A percentile compares a stretch with the other conserved stretches of the same genome.
Conservation (phyloP, 1,284 basidiomycete species). For the Chalciporus sp. region DNA sequence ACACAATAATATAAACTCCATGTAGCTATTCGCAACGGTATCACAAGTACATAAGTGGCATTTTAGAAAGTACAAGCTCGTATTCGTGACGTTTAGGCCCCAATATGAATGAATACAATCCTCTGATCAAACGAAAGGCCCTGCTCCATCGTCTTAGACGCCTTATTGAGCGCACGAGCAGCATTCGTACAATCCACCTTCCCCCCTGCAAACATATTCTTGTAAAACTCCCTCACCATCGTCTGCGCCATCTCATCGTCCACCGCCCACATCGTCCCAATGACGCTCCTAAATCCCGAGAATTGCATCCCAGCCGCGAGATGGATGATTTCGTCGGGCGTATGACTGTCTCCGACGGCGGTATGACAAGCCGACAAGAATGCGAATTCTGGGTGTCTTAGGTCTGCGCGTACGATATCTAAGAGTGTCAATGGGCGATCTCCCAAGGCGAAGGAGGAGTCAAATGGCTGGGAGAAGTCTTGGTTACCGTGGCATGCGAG, state of each 20-base stretch:
- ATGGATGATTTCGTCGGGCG: constrained; percentile 37
- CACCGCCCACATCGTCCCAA: constrained; percentile 40
- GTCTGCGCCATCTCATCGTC: constrained; percentile 9
- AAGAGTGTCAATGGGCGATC: constrained; percentile 30
- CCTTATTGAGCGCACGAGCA: constrained; percentile 26
- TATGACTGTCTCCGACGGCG: constrained; percentile 19
- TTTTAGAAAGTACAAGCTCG: no score
- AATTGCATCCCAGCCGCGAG: constrained; percentile 37
- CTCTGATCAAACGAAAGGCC: constrained; percentile 29
- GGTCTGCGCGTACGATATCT: constrained; percentile 31
- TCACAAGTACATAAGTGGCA: no score
- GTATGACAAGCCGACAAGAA: constrained; percentile 38
- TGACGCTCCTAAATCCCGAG: constrained; percentile 35
- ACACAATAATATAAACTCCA: no score
- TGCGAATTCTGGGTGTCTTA: constrained; percentile 33
- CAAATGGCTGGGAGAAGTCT: constrained; percentile 27
- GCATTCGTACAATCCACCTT: constrained; percentile 20
- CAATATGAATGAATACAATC: constrained; percentile 33
- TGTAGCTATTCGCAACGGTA: no score
- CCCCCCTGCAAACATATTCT: constrained; percentile 4
- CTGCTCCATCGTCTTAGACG: constrained; percentile 27
- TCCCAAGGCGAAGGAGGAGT: constrained; percentile 30
- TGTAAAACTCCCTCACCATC: constrained; percentile 27
- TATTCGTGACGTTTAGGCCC: constrained; percentile 9
- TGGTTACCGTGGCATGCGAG: constrained; percentile 32